Percentiles rank a stretch among this genome's conserved stretches.
Conservation (phyloP, 164 flowering plant genomes). For the Magnolia kwangsiensis region DNA sequence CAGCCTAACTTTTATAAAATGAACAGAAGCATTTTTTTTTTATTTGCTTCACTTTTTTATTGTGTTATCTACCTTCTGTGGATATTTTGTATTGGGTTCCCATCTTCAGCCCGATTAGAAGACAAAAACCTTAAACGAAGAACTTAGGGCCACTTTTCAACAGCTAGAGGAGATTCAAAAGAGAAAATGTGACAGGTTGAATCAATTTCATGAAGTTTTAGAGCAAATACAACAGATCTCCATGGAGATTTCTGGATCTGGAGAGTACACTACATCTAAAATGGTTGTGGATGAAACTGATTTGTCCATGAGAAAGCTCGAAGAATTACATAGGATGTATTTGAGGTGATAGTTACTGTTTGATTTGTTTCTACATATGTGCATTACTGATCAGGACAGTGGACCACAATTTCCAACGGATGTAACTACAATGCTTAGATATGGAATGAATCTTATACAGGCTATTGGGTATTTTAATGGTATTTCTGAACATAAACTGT, state of each 20-base stretch:
- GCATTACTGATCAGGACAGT: too few relatives aligned
- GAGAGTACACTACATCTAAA: constrained; percentile 22
- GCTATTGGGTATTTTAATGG: too few relatives aligned
- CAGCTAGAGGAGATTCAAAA: constrained; percentile 82
- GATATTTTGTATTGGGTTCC: not conserved
- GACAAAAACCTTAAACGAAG: constrained; percentile 66
- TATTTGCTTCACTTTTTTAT: not conserved
- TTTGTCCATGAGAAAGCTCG: constrained; percentile 75
- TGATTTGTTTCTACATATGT: too few relatives aligned
- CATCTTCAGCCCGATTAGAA: constrained; percentile 60
- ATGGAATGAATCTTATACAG: too few relatives aligned
- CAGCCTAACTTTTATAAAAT: too few relatives aligned
- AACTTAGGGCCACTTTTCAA: constrained; percentile 60
- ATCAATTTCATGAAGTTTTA: constrained; percentile 63
- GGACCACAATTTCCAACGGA: too few relatives aligned
- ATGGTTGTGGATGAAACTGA: constrained; percentile 66
- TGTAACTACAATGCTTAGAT: too few relatives aligned
- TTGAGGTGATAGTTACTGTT: too few relatives aligned
- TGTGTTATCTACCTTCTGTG: not conserved
- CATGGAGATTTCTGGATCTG: constrained; percentile 43
- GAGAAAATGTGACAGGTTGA: constrained; percentile 67
- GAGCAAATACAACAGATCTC: constrained; percentile 53
- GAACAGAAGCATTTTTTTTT: too few relatives aligned
- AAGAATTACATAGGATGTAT: constrained; percentile 73
- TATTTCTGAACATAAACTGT: too few relatives aligned